Base-by-base conservation (phyloP, 805 yeast genomes). In the Lipomyces oligophaga region DNA sequence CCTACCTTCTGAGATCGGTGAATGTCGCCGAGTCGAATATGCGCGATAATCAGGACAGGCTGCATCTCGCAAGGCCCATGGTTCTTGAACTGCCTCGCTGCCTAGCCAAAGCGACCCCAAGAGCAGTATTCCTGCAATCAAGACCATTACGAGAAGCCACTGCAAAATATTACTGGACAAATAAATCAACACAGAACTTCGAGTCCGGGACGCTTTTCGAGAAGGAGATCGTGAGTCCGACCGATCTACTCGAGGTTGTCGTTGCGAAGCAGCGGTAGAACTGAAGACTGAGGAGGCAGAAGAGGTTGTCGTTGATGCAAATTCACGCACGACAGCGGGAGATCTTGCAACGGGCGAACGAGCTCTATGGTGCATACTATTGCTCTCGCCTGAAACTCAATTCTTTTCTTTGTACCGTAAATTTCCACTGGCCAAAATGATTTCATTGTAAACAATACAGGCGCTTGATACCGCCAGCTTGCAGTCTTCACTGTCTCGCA, bases 1-100 rank as follows among this genome's bases (percentile, higher is more conserved):
- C 39, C 10, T 11, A 52, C 57, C 57, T 6, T 31, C 31, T 13
- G 55, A 40, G 2, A 50, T n/a, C 5, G 57, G 57, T 13, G 31
- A 22, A 38, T 52, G 57, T 3, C 57, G 55, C 31, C 56, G 35
- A 5, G 51, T 51, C n/a, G 57, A 49, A 33, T 41, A 52, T n/a
- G 51, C 11, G 24, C 27, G 37, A 27, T 49, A 52, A 34, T 52
- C 56, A 1, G 56, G 56, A 19, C 56, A 52, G 8, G 56, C 34
- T 7, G 55, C 53, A 28, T 52, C 56, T 3, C 53, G 40, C 19
- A 52, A 10, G 22, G 38, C 31, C 56, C 56, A 52, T 5, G 48
- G 44, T 22, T 52, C 47, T 27, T 49, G 56, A 11, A 49, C 56
- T 10, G 49, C 30, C 30, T 8, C 13, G 30, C 11, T 13, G 30